Conservation (phyloP, 768 basidiomycete species). For the Naganishia kalamii region DNA sequence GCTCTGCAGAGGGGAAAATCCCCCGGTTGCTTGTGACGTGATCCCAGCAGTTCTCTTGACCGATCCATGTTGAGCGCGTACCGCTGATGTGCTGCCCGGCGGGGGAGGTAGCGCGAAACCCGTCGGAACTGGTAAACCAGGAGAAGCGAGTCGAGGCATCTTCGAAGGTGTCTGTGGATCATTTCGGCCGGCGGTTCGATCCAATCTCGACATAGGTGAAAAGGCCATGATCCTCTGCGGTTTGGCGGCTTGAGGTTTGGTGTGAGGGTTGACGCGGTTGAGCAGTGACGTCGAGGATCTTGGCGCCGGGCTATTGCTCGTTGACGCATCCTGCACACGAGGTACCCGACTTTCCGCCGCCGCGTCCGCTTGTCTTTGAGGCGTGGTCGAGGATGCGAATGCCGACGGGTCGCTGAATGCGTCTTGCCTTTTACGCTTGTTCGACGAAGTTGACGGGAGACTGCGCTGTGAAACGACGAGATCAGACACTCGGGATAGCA, state of each 20-base stretch:
- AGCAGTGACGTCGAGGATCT: background rate
- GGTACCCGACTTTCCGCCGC: background rate
- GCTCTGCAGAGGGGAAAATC: background rate
- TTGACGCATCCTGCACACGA: background rate
- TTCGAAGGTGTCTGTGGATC: background rate
- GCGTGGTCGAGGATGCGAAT: background rate
- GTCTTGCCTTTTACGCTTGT: conserved; percentile 12
- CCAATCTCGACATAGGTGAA: background rate
- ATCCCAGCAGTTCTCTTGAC: too few relatives aligned
- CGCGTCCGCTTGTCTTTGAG: background rate
- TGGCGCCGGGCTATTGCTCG: background rate
- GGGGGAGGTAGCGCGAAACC: background rate
- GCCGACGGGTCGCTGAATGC: background rate
- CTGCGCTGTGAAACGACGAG: background rate
- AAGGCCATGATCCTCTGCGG: conserved; percentile 8
- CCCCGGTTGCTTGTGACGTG: background rate
- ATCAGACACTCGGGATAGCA: too few relatives aligned
- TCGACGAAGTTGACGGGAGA: conserved; percentile 4
- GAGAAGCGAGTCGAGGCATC: background rate
- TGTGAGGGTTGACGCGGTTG: background rate
- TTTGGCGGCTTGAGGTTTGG: background rate
- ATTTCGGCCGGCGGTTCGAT: background rate
- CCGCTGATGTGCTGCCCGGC: background rate
- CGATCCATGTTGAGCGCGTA: background rate
- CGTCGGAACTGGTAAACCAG: background rate